Evolutionary conservation across 805 yeast genomes (phyloP), one percentile per base, ranked within the genome.

Genomic region (Candida railenensis): DNA sequence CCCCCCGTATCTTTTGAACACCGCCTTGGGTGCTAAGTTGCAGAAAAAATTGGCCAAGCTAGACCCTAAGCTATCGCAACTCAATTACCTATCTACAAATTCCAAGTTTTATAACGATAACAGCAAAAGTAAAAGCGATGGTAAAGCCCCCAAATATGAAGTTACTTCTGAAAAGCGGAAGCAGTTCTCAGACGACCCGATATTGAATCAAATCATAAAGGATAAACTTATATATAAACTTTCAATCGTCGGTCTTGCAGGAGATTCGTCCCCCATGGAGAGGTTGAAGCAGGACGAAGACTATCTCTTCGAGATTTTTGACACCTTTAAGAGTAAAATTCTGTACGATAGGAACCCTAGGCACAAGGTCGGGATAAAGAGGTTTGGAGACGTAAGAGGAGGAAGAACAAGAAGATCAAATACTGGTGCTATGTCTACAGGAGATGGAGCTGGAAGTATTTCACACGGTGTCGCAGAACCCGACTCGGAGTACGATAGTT

Each of bases 1-100:
- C 12, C 77, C 77, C 7, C 77, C 77, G 8, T 73, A 73, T 51
- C 57, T 72, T 33, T 66, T 72, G 15, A 57, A 69, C 43, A 66
- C 75, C 3, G 59, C 68, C 37, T 50, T 59, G 16, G 77, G 77
- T 1, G 62, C 63, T 4, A 54, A 56, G 41, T 54, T 69, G 12
- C 63, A 66, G 43, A 53, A 54, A 42, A 56, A 60, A 28, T 50
- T 71, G 30, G 43, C 50, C 20, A 42, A 44, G 32, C 43, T 53
- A 34, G 60, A 64, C 46, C 58, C 57, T 14, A 57, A 57, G 25
- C 54, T 69, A 49, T 63, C 61, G 4, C 41, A 45, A 28, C 43
- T 53, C 20, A 69, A 69, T 51, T 60, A 56, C 25, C 53, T 67
- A 15, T 54, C 65, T 3, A 46, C 58, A 2, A 51, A 52, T 34